phyloP scores from a whole-genome alignment of 768 basidiomycete species.

The Hydnomerulius pinastri region DNA sequence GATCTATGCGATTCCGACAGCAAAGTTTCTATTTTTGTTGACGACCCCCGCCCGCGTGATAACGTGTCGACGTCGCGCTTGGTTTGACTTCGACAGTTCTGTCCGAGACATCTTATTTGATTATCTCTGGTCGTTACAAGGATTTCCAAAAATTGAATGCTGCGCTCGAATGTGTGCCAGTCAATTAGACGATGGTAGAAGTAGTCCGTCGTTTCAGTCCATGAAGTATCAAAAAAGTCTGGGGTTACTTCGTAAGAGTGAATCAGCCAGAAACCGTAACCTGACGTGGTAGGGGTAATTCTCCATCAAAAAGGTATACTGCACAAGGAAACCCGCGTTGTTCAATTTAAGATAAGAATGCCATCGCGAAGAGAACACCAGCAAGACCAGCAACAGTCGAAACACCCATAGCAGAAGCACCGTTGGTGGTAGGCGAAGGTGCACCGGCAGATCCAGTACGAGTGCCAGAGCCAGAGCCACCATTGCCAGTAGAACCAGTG shows the following conservation, averaged over 20 bases:
- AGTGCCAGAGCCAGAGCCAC: slow-evolving; percentile 8
- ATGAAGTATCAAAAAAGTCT: neutral
- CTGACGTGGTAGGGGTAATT: neutral
- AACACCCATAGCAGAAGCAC: slow-evolving; percentile 23
- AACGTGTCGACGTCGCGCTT: neutral
- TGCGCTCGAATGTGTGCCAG: too few relatives aligned
- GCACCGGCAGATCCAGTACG: slow-evolving; percentile 17
- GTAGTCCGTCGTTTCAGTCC: neutral
- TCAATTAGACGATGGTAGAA: neutral
- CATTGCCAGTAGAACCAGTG: neutral
- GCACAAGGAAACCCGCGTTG: neutral
- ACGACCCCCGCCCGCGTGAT: too few relatives aligned
- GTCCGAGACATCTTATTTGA: too few relatives aligned
- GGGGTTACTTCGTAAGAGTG: neutral
- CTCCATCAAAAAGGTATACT: neutral
- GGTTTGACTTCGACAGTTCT: too few relatives aligned
- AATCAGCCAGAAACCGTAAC: neutral
- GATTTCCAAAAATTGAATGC: neutral
- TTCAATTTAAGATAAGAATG: slow-evolving; percentile 34
- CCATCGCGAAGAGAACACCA: slow-evolving; percentile 36
- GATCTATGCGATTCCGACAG: neutral
- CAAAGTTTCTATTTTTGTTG: neutral
- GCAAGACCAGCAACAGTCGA: slow-evolving; percentile 33
- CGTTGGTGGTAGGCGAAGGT: slow-evolving; percentile 15
- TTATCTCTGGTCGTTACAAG: neutral